Evolutionary conservation across 2,329 filamentous ascomycete genomes (phyloP), one percentile per base, ranked within the genome.

Genomic region (Coniochaeta hoffmannii): DNA sequence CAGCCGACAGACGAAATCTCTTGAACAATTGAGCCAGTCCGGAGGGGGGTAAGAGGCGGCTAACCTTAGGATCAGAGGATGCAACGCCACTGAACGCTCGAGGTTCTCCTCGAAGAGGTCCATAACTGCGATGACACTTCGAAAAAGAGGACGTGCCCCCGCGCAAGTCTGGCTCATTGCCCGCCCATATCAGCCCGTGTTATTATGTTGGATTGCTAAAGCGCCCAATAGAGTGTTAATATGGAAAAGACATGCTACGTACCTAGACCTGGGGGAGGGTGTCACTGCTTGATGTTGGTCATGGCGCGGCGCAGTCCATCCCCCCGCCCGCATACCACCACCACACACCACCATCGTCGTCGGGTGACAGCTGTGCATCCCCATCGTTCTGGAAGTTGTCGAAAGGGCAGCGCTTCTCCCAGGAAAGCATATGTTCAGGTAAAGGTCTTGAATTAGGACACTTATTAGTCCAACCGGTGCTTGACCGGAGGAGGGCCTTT

Each of bases 211-310:
- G 54, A 34, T 44, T 53, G 49, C 24, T 30, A 22, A 50, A 55
- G 44, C 53, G 53, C 41, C 53, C 53, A 50, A 49, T 55, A 55
- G 53, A 55, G 53, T 55, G 31, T 55, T 50, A 55, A 55, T 55
- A 55, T 55, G 53, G 53, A 50, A 55, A 51, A 55, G 41, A 28
- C 32, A 24, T 26, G 19, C 41, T 26, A 44, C 38, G n/a, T n/a
- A n/a, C n/a, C n/a, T n/a, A n/a, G n/a, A n/a, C n/a, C n/a, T 53
- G 19, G 35, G 30, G 31, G 17, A 17, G 24, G 31, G 50, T 32
- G 9, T 24, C 50, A 53, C 26, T 8, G 41, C 41, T 46, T 46
- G 53, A 38, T 35, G 50, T 50, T 52, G 32, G 56, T 53, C 50
- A 34, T 15, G 28, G 36, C 36, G 38, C 53, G 22, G 26, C 38